A percentile compares a stretch with the other conserved stretches of the same genome.
phyloP scores from a whole-genome alignment of 1,284 basidiomycete species.

The Ceratorhiza oryzae-sativae region DNA sequence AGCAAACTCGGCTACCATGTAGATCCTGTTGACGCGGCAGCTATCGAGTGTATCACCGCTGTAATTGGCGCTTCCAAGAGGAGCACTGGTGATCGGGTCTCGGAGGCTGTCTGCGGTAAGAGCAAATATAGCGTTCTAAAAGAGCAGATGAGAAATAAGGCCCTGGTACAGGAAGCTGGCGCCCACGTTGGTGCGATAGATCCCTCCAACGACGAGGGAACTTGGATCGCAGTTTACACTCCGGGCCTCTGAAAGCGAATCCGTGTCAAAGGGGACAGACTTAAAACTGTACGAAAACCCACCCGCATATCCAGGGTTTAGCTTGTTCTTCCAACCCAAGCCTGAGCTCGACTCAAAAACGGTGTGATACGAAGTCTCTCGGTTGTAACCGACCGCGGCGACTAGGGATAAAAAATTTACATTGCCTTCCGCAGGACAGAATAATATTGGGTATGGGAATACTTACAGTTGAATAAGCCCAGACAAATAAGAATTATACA shows the following conservation, averaged over 20 bases:
- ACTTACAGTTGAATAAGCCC: neutral
- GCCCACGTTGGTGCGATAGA: slow-evolving; percentile 10
- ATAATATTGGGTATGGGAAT: neutral
- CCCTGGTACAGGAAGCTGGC: neutral
- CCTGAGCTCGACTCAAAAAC: neutral
- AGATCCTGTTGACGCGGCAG: slow-evolving; percentile 35
- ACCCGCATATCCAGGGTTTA: neutral
- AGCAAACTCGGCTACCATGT: slow-evolving; percentile 31
- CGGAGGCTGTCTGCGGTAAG: slow-evolving; percentile 27
- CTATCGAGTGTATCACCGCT: slow-evolving; percentile 34
- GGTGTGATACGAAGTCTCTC: neutral
- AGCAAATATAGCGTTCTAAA: slow-evolving; percentile 20
- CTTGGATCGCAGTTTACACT: neutral
- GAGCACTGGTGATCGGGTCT: slow-evolving; percentile 18
- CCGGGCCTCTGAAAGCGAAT: neutral
- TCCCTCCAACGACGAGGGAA: neutral
- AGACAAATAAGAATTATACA: neutral
- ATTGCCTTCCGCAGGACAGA: neutral
- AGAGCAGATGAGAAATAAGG: neutral
- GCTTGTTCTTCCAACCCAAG: slow-evolving; percentile 2
- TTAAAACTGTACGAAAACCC: neutral
- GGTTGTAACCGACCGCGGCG: slow-evolving; percentile 1
- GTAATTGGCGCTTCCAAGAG: slow-evolving; percentile 26
- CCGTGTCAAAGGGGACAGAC: too few species aligned
- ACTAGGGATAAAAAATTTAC: too few species aligned